Conservation (phyloP, 148 eudicot species). For the Persicaria maculosa region DNA sequence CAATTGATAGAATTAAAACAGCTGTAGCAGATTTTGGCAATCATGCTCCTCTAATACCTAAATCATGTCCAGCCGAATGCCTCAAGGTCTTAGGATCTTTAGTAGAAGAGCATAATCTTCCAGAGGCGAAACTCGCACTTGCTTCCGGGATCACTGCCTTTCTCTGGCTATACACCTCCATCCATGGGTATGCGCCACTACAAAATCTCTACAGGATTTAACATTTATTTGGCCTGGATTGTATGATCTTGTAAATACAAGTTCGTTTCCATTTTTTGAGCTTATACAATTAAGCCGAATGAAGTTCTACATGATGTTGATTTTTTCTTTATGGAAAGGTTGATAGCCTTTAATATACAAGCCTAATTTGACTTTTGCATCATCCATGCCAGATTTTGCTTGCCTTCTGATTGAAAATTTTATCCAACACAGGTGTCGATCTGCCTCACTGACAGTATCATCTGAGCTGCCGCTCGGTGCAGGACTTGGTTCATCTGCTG, state of each 20-base stretch:
- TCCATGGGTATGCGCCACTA: constrained; percentile 55
- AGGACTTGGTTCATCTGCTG: constrained; percentile 97
- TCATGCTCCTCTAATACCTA: constrained; percentile 45
- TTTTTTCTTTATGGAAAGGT: too few relatives aligned
- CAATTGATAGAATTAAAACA: constrained; percentile 52
- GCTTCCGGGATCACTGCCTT: constrained; percentile 85
- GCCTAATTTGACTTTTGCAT: too few relatives aligned
- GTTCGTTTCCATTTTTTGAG: too few relatives aligned
- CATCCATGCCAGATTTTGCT: background rate
- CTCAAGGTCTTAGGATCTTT: constrained; percentile 42
- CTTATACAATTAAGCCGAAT: too few relatives aligned
- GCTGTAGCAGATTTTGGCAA: constrained; percentile 39
- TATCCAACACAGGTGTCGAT: constrained; percentile 47
- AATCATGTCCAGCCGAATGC: constrained; percentile 56
- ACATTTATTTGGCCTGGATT: background rate
- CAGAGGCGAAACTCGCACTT: constrained; percentile 66
- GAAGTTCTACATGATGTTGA: too few relatives aligned
- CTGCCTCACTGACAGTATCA: constrained; percentile 64
- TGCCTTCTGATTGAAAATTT: constrained; percentile 7
- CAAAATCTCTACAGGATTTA: background rate
- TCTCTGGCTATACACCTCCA: constrained; percentile 74
- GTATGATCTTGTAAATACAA: too few relatives aligned
- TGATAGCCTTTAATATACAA: too few relatives aligned
- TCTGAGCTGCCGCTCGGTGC: constrained; percentile 92
- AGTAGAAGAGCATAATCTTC: constrained; percentile 61